Conservation (phyloP, 257 asterid species). For the Penstemon newberryi region DNA sequence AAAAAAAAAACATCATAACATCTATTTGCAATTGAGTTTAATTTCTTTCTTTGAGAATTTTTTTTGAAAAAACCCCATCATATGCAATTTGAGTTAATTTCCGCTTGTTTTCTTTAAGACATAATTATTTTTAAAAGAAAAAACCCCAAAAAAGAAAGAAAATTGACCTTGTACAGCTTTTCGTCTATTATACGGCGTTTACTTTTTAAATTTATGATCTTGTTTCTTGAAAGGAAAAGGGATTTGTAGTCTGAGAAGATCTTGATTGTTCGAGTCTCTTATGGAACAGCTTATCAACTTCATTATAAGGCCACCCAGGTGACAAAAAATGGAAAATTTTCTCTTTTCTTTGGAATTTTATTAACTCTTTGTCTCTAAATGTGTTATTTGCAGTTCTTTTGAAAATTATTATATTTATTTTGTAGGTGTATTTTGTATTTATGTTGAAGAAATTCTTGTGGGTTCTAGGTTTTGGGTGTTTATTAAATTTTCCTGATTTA, state of each 20-base stretch:
- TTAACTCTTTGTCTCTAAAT: neutral
- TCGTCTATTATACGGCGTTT: no score
- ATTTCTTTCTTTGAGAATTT: neutral
- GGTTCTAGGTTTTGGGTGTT: slow-evolving; percentile 17
- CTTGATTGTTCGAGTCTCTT: slow-evolving; percentile 46
- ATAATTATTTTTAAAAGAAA: no score
- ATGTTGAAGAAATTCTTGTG: neutral
- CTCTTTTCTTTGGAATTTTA: neutral
- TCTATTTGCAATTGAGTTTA: slow-evolving; percentile 6
- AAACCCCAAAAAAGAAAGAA: no score
- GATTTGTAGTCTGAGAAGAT: slow-evolving; percentile 35
- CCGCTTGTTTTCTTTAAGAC: no score
- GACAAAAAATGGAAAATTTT: slow-evolving; percentile 19
- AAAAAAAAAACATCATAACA: neutral
- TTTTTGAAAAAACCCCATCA: no score
- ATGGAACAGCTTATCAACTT: slow-evolving; percentile 98
- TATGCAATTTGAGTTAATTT: no score
- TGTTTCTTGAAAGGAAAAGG: slow-evolving; percentile 14
- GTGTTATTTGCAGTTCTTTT: slow-evolving; percentile 33
- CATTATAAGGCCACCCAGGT: slow-evolving; percentile 98
- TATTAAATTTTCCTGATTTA: neutral
- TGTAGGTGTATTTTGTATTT: slow-evolving; percentile 11
- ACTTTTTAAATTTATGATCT: neutral
- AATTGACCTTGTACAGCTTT: no score
- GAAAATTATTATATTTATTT: slow-evolving; percentile 28